Evolutionary conservation across 2,329 filamentous ascomycete genomes (phyloP), one percentile per base, ranked within the genome.

Genomic region (Colletotrichum sp.): DNA sequence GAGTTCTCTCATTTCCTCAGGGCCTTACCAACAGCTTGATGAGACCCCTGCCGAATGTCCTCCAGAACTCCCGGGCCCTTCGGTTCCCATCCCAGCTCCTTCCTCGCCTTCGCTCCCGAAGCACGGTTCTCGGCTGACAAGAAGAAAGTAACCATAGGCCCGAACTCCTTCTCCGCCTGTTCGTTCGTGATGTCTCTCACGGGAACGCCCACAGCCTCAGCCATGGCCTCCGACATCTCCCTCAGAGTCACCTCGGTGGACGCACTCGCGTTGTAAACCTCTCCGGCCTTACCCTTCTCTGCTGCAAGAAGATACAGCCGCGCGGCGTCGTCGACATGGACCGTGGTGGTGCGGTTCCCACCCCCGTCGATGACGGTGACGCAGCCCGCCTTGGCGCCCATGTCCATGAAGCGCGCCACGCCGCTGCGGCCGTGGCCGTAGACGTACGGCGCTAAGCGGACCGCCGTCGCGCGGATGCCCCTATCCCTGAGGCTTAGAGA

Each of bases 61-160:
- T 82, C 81, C 54, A 87, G 36, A 51, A 86, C 77, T 2, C 81
- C 79, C 43, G 77, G 72, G 61, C 78, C 81, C 51, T 77, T 77
- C 2, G 82, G 79, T 72, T 80, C 66, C 85, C 85, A 87, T 7
- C 82, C 84, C 66, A 87, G 75, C 78, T 82, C 78, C 57, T 76
- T 77, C 70, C 70, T 80, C 6, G 84, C 85, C 79, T 86, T 86
- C 24, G 78, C 80, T 4, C 43, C 43, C 18, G 81, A 82, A 7
- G 81, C 80, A 7, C 81, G 78, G 72, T 83, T 84, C 72, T 82
- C 79, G 5, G 76, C 63, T 3, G 73, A 77, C 51, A 86, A 66
- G 69, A 86, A 84, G 29, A 33, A 68, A 1, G 82, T 79, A 13
- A 86, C 66, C 47, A 83, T 83, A 5, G 57, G 31, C 2, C 83